phyloP scores from a whole-genome alignment of 2,329 filamentous ascomycete species.

The Pseudogymnoascus destructans region DNA sequence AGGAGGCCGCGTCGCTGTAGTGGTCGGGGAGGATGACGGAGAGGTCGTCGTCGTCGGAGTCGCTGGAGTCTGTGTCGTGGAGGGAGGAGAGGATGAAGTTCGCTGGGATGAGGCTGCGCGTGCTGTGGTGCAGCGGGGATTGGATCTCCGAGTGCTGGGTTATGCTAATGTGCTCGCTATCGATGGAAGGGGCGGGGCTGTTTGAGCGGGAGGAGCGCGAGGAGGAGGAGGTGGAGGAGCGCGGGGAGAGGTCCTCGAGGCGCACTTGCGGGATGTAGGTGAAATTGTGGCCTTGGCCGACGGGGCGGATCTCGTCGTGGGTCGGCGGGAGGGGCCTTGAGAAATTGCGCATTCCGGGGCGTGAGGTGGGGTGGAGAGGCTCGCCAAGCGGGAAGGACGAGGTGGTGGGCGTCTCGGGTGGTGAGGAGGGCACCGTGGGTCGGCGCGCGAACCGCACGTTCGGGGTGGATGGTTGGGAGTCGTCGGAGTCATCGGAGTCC shows the following conservation, averaged over 20 bases:
- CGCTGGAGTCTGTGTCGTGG: slow-evolving; percentile 21
- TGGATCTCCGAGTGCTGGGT: slow-evolving; percentile 21
- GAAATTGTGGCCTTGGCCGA: slow-evolving; percentile 25
- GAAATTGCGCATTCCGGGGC: slow-evolving; percentile 20
- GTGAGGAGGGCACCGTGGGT: slow-evolving; percentile 33
- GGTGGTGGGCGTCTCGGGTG: slow-evolving; percentile 35
- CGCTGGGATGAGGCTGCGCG: slow-evolving; percentile 13
- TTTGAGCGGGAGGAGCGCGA: slow-evolving; percentile 14
- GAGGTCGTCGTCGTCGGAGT: slow-evolving; percentile 20
- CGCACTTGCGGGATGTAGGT: slow-evolving; percentile 25
- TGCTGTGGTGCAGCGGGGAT: slow-evolving; percentile 17
- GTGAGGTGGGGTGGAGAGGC: slow-evolving; percentile 14
- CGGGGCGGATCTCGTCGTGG: slow-evolving; percentile 31
- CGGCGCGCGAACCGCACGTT: slow-evolving; percentile 29
- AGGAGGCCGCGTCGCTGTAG: slow-evolving; percentile 26
- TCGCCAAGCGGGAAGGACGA: slow-evolving; percentile 24
- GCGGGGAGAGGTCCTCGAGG: slow-evolving; percentile 30
- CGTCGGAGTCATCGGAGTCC: slow-evolving; percentile 16
- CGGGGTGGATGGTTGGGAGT: slow-evolving; percentile 32
- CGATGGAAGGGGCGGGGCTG: neutral
- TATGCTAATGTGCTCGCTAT: neutral
- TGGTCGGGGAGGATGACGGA: slow-evolving; percentile 22
- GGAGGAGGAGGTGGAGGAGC: slow-evolving; percentile 27
- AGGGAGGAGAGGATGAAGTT: slow-evolving; percentile 19
- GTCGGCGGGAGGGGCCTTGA: slow-evolving; percentile 21